phyloP scores from a whole-genome alignment of 1,284 basidiomycete species.

The Microbotryum saponariae region DNA sequence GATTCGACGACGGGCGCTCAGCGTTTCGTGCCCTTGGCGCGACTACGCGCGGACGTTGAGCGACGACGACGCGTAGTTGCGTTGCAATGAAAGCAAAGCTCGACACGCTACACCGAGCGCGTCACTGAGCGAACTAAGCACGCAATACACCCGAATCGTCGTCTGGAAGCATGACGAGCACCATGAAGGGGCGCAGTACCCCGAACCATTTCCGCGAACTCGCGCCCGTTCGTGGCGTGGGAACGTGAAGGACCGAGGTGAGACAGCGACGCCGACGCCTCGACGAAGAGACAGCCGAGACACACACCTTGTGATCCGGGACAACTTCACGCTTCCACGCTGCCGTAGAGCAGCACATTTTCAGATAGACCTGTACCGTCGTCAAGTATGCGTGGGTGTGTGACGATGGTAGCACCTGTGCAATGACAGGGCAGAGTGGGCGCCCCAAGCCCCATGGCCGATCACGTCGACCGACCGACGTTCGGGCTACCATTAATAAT shows the following conservation, averaged over 20 bases:
- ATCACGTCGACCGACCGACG: too few relatives aligned
- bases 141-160: not conserved
- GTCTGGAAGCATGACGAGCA: not conserved
- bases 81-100: not conserved
- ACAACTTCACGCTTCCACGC: slow-evolving; percentile 88
- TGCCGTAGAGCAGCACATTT: slow-evolving; percentile 62
- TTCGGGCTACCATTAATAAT: too few relatives aligned
- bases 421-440: too few relatives aligned
- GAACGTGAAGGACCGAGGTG: not conserved
- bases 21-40: not conserved
- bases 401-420: too few relatives aligned
- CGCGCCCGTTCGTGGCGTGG: not conserved
- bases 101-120: not conserved
- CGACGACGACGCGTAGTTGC: not conserved
- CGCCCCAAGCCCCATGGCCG: too few relatives aligned
- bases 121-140: not conserved
- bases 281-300: not conserved
- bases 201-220: not conserved
- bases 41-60: not conserved
- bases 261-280: not conserved
- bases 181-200: not conserved
- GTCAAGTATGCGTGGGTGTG: too few relatives aligned
- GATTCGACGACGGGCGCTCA: not conserved
- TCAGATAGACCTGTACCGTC: not conserved
- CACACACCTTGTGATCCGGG: slow-evolving; percentile 85